These are phyloP conservation scores for Chlorella sp. DNA, from an alignment of 139 green algal species.

Conservation along the genomic window DNA sequence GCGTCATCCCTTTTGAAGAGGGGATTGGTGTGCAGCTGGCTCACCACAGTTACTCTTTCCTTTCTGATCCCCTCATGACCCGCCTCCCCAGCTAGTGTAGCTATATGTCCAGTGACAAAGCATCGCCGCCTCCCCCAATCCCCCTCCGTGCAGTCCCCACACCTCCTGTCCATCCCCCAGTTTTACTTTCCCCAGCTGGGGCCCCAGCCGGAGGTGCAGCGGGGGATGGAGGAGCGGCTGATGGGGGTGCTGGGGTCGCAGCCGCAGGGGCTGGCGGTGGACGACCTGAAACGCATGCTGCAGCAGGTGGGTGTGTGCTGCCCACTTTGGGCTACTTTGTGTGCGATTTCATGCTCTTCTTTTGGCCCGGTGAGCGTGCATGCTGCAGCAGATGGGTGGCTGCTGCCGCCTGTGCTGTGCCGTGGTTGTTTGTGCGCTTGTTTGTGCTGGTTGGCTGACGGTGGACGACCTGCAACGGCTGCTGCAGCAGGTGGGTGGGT, in stretches of 20 bases:
- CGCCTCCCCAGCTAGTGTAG: too few species aligned
- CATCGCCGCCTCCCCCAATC: background rate
- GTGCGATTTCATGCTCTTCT: background rate
- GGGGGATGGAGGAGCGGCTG: constrained; percentile 40
- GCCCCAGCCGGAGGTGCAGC: constrained; percentile 28
- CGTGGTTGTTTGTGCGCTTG: too few species aligned
- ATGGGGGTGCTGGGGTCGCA: constrained; percentile 59
- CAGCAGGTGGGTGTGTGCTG: constrained; percentile 51
- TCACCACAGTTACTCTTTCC: too few species aligned
- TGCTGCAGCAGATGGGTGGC: constrained; percentile 61
- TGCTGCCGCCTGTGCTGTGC: background rate
- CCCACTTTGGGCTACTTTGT: too few species aligned
- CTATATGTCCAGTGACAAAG: too few species aligned
- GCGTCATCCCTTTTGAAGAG: too few species aligned
- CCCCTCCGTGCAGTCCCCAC: constrained; percentile 10
- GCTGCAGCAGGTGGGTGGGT: constrained; percentile 56
- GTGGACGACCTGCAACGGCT: constrained; percentile 54
- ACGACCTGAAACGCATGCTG: constrained; percentile 64
- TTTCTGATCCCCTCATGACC: too few species aligned
- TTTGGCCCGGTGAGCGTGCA: constrained; percentile 1
- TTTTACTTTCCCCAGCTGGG: constrained; percentile 83
- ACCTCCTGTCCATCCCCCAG: constrained; percentile 71
- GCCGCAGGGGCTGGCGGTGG: constrained; percentile 57
- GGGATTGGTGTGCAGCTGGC: too few species aligned
- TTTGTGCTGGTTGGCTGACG: constrained; percentile 31